Evolutionary conservation across 495 filamentous ascomycete species (phyloP).

Genomic region (Podospora fimiseda): DNA sequence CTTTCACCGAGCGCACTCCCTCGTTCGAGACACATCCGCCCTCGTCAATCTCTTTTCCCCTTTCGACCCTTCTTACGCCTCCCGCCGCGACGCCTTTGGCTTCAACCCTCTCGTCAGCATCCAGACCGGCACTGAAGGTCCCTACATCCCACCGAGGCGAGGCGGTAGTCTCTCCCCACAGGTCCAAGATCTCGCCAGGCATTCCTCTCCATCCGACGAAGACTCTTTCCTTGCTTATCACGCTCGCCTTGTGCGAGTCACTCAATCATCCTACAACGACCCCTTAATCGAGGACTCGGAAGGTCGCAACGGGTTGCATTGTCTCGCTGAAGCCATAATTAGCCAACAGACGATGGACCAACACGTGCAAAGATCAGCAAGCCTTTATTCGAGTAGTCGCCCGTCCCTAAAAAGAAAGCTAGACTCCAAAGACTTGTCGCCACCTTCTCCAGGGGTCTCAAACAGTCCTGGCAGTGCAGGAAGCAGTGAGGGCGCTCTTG

Average conservation of each 20-base stretch:
- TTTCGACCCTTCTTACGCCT: slow-evolving; percentile 8
- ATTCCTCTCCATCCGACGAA: slow-evolving; percentile 8
- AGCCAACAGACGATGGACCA: slow-evolving; percentile 23
- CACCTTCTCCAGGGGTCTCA: neutral
- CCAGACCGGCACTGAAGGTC: neutral
- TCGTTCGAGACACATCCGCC: slow-evolving; percentile 11
- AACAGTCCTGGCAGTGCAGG: neutral
- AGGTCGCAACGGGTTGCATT: slow-evolving; percentile 45
- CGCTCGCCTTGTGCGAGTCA: slow-evolving; percentile 31
- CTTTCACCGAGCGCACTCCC: slow-evolving; percentile 33
- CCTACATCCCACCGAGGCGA: slow-evolving; percentile 15
- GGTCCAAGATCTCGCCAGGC: neutral
- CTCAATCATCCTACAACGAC: slow-evolving; percentile 24
- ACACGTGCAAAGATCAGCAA: slow-evolving; percentile 10
- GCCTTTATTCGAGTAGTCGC: neutral
- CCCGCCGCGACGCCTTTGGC: slow-evolving; percentile 35
- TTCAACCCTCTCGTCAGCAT: slow-evolving; percentile 11
- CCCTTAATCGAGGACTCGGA: slow-evolving; percentile 32
- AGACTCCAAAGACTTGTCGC: neutral
- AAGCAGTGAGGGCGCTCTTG: slow-evolving; percentile 9
- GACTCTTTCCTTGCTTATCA: slow-evolving; percentile 22
- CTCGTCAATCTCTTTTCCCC: slow-evolving; percentile 10
- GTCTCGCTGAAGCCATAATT: slow-evolving; percentile 40
- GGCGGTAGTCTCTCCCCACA: slow-evolving; percentile 3
- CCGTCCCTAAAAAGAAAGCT: slow-evolving; percentile 17